Percentiles rank a stretch among this genome's conserved stretches.
Evolutionary conservation across 306 rosid species (phyloP).

Genomic region (Inga oerstediana): DNA sequence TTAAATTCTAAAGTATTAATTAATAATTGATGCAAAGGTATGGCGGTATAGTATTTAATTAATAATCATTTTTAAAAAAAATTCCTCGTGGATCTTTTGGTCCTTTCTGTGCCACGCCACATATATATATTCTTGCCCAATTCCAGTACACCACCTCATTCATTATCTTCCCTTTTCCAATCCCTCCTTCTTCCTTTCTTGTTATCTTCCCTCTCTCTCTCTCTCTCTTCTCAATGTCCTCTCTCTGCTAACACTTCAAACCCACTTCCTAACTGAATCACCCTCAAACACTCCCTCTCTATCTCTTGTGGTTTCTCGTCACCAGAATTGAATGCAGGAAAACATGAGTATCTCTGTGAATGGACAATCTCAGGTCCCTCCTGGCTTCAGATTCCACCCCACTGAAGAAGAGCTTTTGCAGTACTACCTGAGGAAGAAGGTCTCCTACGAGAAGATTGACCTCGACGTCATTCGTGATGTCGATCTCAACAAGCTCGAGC

Average conservation of each 20-base stretch:
- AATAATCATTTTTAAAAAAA: neutral
- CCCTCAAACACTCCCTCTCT: neutral
- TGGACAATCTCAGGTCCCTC: conserved; percentile 92
- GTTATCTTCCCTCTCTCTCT: neutral
- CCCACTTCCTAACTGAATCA: neutral
- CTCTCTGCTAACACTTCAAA: conserved; percentile 25
- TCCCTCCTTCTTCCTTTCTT: conserved; percentile 13
- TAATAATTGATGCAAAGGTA: neutral
- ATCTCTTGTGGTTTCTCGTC: neutral
- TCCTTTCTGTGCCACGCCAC: conserved; percentile 44
- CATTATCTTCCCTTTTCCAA: conserved; percentile 27
- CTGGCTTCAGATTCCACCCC: conserved; percentile 91
- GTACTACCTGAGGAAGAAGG: conserved; percentile 85
- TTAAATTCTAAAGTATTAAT: neutral
- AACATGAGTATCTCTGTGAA: conserved; percentile 83
- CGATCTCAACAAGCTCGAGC: conserved; percentile 98
- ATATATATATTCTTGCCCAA: conserved; percentile 56
- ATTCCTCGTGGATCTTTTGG: conserved; percentile 36
- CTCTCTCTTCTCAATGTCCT: neutral
- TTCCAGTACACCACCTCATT: conserved; percentile 46
- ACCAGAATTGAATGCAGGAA: conserved; percentile 55
- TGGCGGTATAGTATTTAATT: neutral
- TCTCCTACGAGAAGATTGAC: conserved; percentile 72
- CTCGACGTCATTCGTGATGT: conserved; percentile 89
- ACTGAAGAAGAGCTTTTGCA: conserved; percentile 84